phyloP scores from a whole-genome alignment of 805 yeast genomes.

The Kuraishia piskuri region DNA sequence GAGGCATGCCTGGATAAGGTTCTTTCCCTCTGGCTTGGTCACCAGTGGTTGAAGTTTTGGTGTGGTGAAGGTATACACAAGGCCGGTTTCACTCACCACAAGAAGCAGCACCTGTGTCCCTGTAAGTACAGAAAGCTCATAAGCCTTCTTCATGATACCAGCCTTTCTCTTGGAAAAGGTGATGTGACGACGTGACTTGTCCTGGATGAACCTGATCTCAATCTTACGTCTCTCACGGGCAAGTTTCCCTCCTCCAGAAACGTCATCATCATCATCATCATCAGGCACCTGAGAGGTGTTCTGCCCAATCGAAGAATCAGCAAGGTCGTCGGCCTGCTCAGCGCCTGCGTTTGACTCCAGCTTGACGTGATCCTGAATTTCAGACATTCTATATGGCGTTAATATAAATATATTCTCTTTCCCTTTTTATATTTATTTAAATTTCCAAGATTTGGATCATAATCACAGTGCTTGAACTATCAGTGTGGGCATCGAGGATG shows the following conservation, averaged over 20 bases:
- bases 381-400: conserved; percentile 4
- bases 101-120: conserved; percentile 94
- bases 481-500: background rate
- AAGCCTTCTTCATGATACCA: conserved; percentile 99
- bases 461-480: background rate
- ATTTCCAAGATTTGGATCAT: background rate
- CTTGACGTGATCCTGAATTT: conserved; percentile 4
- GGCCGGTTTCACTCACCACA: conserved; percentile 97
- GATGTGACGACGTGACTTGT: conserved; percentile 95
- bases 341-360: background rate
- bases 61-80: conserved; percentile 97
- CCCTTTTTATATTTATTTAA: no score
- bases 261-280: conserved; percentile 46
- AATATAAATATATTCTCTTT: background rate
- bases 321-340: background rate
- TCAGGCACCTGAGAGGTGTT: conserved; percentile 2
- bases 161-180: conserved; percentile 97
- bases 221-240: conserved; percentile 72
- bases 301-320: background rate
- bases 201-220: conserved; percentile 95
- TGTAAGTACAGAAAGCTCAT: conserved; percentile 90
- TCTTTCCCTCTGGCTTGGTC: conserved; percentile 95
- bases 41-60: conserved; percentile 97
- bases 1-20: conserved; percentile 91
- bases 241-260: conserved; percentile 35